Percentiles rank a stretch among this genome's conserved stretches.
Evolutionary conservation across 768 basidiomycete genomes (phyloP).

Genomic region (Lactarius evosmus): DNA sequence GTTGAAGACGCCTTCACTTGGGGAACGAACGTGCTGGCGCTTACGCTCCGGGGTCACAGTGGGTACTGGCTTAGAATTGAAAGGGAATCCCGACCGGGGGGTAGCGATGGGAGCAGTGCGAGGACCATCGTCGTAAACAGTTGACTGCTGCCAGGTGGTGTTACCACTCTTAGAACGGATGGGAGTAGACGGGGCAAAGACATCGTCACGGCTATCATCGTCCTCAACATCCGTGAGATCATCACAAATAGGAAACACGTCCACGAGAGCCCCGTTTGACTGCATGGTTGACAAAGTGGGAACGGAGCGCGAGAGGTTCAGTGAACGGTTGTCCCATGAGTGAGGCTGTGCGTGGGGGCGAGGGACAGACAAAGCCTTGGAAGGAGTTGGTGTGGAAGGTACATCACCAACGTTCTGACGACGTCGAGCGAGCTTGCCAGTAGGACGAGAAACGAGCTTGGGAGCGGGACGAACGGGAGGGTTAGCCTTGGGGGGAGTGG

Average conservation of each 20-base stretch:
- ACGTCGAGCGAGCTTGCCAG: conserved; percentile 58
- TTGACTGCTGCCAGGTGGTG: conserved; percentile 36
- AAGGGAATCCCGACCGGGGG: conserved; percentile 39
- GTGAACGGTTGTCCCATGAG: conserved; percentile 8
- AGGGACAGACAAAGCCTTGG: conserved; percentile 53
- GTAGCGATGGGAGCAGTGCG: conserved; percentile 51
- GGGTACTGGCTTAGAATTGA: conserved; percentile 38
- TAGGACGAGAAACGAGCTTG: conserved; percentile 46
- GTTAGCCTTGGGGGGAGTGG: conserved; percentile 34
- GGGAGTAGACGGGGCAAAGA: conserved; percentile 54
- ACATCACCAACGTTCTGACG: conserved; percentile 41
- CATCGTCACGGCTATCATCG: conserved; percentile 34
- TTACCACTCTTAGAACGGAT: conserved; percentile 35
- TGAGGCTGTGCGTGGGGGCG: conserved; percentile 29
- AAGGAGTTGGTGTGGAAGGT: conserved; percentile 39
- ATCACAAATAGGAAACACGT: conserved; percentile 67
- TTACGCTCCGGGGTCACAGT: conserved; percentile 39
- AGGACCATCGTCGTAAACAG: conserved; percentile 38
- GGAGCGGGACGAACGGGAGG: conserved; percentile 35
- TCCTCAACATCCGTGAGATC: conserved; percentile 53
- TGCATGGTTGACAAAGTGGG: conserved; percentile 40
- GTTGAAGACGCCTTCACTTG: conserved; percentile 72
- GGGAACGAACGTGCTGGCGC: conserved; percentile 50
- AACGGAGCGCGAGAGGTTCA: conserved; percentile 49
- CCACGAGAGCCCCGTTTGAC: conserved; percentile 34